These are phyloP conservation scores for Wickerhamomyces tratensis DNA, from an alignment of 805 yeast species.

Conservation along the genomic window DNA sequence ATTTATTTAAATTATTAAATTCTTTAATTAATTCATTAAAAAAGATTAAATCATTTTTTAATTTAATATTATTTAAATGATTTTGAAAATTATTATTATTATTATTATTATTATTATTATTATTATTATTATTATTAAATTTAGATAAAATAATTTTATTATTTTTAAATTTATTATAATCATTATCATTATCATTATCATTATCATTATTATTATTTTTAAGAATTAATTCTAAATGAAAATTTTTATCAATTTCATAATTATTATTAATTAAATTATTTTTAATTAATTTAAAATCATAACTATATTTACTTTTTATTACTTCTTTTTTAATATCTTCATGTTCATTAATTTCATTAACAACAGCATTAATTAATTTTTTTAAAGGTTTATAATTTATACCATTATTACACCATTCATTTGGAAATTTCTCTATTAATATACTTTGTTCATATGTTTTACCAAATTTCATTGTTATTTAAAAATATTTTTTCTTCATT, in stretches of 20 bases:
- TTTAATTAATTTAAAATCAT: background rate
- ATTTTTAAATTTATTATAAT: too few species aligned
- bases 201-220: too few species aligned
- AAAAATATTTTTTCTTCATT: too few species aligned
- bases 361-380: conserved; percentile 57
- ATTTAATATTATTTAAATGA: conserved; percentile 37
- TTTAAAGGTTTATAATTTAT: conserved; percentile 66
- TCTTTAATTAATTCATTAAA: conserved; percentile 12
- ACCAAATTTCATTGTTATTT: conserved; percentile 76
- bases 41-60: conserved; percentile 13
- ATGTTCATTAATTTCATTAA: conserved; percentile 41
- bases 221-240: too few species aligned
- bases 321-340: conserved; percentile 46
- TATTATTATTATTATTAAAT: too few species aligned
- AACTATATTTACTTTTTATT: background rate
- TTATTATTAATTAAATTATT: too few species aligned
- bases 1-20: conserved; percentile 17
- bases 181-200: too few species aligned
- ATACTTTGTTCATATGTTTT: conserved; percentile 58
- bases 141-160: too few species aligned
- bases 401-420: conserved; percentile 58
- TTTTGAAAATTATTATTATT: too few species aligned
- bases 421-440: conserved; percentile 50
- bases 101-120: too few species aligned
- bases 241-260: too few species aligned